Evolutionary conservation across 2,329 filamentous ascomycete species (phyloP).

Genomic region (Trichophyton verrucosum): DNA sequence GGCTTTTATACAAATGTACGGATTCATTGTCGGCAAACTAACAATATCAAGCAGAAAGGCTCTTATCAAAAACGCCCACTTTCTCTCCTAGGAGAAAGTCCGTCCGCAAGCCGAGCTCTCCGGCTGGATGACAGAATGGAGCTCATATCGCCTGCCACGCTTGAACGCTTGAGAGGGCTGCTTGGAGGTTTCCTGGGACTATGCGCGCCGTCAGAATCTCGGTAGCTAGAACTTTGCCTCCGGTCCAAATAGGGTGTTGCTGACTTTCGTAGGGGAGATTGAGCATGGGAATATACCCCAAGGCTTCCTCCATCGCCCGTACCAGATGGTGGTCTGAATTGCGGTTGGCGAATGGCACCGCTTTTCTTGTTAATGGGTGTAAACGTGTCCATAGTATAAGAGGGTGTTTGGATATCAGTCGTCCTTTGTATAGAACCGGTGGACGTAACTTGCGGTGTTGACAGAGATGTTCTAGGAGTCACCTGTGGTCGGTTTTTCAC

Average conservation of each 20-base stretch:
- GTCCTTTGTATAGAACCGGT: conserved; percentile 20
- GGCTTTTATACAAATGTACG: not conserved
- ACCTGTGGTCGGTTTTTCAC: conserved; percentile 26
- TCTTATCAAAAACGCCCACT: conserved; percentile 19
- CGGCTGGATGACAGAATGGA: conserved; percentile 4
- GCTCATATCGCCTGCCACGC: conserved; percentile 26
- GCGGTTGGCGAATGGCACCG: conserved; percentile 42
- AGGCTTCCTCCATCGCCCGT: conserved; percentile 60
- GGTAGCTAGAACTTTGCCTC: conserved; percentile 32
- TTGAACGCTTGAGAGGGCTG: conserved; percentile 34
- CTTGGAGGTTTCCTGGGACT: conserved; percentile 29
- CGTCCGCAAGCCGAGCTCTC: not conserved
- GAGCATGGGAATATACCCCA: conserved; percentile 66
- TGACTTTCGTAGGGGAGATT: conserved; percentile 72
- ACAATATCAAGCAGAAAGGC: not conserved
- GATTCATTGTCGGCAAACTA: not conserved
- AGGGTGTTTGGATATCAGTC: conserved; percentile 28
- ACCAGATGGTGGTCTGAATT: conserved; percentile 36
- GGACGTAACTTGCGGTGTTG: conserved; percentile 14
- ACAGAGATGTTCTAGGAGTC: conserved; percentile 29
- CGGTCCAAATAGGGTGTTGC: conserved; percentile 45
- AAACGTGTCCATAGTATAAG: conserved; percentile 34
- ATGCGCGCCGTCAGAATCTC: conserved; percentile 22
- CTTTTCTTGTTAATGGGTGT: conserved; percentile 19
- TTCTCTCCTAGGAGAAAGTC: conserved; percentile 16